These are phyloP conservation scores for Amanita pseudoporphyria DNA, from an alignment of 768 basidiomycete genomes.

Conservation along the genomic window DNA sequence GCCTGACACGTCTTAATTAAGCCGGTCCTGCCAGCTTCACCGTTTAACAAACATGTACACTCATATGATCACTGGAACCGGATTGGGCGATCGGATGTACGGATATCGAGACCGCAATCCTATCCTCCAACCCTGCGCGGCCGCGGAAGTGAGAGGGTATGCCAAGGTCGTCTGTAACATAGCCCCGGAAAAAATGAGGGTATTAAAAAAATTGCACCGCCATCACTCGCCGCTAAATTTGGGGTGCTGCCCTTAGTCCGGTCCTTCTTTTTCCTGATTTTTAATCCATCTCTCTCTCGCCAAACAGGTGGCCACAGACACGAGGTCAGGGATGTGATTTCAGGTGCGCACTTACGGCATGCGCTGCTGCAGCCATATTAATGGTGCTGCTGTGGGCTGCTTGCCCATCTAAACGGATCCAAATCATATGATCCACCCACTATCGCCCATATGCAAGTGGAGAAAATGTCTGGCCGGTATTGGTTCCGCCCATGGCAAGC, in stretches of 20 bases:
- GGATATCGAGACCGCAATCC: neutral
- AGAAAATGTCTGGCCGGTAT: too few relatives aligned
- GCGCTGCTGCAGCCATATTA: too few relatives aligned
- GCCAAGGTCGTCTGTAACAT: neutral
- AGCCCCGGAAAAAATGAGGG: neutral
- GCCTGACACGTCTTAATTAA: neutral
- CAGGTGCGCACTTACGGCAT: neutral
- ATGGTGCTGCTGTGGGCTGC: too few relatives aligned
- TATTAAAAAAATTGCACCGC: conserved; percentile 1
- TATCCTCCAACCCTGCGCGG: neutral
- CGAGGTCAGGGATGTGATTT: neutral
- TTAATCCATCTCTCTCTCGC: neutral
- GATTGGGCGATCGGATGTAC: neutral
- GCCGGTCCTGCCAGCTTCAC: neutral
- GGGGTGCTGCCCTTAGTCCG: neutral
- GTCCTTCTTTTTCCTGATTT: neutral
- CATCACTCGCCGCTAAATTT: neutral
- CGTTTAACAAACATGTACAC: neutral
- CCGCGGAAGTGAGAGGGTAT: neutral
- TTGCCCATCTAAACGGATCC: too few relatives aligned
- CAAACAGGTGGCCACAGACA: neutral
- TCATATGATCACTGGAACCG: neutral
- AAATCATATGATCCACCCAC: too few relatives aligned
- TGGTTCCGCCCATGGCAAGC: too few relatives aligned
- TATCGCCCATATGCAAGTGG: too few relatives aligned